Evolutionary conservation across 2,329 filamentous ascomycete genomes (phyloP).

Genomic region (Phialemonium atrogriseum): DNA sequence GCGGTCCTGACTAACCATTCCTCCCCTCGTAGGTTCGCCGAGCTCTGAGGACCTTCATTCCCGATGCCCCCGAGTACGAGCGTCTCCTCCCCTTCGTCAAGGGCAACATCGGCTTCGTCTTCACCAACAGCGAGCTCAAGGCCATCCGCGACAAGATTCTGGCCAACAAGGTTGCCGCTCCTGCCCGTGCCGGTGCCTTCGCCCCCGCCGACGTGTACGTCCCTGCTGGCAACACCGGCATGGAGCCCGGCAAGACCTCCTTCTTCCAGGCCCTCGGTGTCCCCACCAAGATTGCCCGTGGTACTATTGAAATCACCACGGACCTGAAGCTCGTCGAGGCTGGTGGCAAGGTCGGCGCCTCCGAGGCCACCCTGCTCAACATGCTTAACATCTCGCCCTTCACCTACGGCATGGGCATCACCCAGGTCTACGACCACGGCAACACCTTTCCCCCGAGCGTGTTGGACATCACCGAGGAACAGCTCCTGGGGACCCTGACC

Average conservation of each 20-base stretch:
- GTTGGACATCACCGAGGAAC: slow-evolving; percentile 89
- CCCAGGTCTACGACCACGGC: slow-evolving; percentile 95
- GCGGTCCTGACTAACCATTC: slow-evolving; percentile 1
- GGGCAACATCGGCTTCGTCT: slow-evolving; percentile 99
- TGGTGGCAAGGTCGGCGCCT: slow-evolving; percentile 89
- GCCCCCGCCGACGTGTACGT: slow-evolving; percentile 90
- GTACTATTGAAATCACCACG: slow-evolving; percentile 99
- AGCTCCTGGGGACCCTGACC: slow-evolving; percentile 79
- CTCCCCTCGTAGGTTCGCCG: slow-evolving; percentile 65
- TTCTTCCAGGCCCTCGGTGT: slow-evolving; percentile 99
- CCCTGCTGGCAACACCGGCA: slow-evolving; percentile 98
- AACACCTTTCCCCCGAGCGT: slow-evolving; percentile 82
- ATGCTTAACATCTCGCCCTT: slow-evolving; percentile 99
- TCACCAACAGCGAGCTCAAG: slow-evolving; percentile 97
- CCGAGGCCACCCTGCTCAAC: slow-evolving; percentile 97
- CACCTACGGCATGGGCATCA: slow-evolving; percentile 96
- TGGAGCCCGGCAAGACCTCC: slow-evolving; percentile 99
- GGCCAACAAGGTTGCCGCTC: slow-evolving; percentile 93
- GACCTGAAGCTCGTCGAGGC: slow-evolving; percentile 98
- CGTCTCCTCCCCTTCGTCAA: slow-evolving; percentile 91
- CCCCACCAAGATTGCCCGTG: slow-evolving; percentile 99
- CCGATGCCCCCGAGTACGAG: slow-evolving; percentile 93
- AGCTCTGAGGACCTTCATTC: slow-evolving; percentile 90
- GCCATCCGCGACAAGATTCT: slow-evolving; percentile 87
- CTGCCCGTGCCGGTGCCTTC: slow-evolving; percentile 94